Evolutionary conservation across 495 filamentous ascomycete species (phyloP), one percentile per base, ranked within the genome.

Genomic region (Talaromyces thailandensis): DNA sequence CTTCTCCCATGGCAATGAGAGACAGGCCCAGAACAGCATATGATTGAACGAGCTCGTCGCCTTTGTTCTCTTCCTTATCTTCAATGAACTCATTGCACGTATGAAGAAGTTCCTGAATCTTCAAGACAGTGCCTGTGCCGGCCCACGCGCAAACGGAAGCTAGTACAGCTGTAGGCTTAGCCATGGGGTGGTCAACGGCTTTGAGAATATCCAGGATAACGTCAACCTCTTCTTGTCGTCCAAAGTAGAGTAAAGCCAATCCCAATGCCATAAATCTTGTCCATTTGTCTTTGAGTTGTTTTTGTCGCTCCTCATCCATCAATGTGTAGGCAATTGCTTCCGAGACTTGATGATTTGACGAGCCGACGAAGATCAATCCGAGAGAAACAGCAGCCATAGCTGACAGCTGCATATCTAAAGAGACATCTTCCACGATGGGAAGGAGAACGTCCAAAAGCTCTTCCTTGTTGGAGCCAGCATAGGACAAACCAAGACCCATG

Each of bases 21-120:
- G 92, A 91, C 31, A 99, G 82, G 66, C 95, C 95, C 53, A 99
- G 80, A 18, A 98, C 93, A 63, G 94, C 95, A 73, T 99, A 99
- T 5, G 92, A 88, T 71, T 99, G 94, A 56, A 93, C 85, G 51
- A 98, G 78, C 76, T 97, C 93, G 63, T 97, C 93, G 51, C 88
- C 90, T 75, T 95, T 93, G 80, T 94, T 90, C 68, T 89, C 92
- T 59, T 95, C 92, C 50, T 88, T 88, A 32, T 95, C 92, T 66
- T 98, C 95, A 64, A 97, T 91, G 66, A 97, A 90, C 69, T 98
- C 92, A 69, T 96, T 97, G 80, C 95, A 98, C 68, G 96, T 91
- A 71, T 96, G 92, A 24, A 99, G 83, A 52, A 99, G 82, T 69
- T 96, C 92, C 73, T 99, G 94, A 63, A 97, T 81, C 81, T 97